Percentiles rank a stretch among this genome's conserved stretches.
Conservation (phyloP, 2,329 filamentous ascomycete species). For the Verticillium zaregamsianum region DNA sequence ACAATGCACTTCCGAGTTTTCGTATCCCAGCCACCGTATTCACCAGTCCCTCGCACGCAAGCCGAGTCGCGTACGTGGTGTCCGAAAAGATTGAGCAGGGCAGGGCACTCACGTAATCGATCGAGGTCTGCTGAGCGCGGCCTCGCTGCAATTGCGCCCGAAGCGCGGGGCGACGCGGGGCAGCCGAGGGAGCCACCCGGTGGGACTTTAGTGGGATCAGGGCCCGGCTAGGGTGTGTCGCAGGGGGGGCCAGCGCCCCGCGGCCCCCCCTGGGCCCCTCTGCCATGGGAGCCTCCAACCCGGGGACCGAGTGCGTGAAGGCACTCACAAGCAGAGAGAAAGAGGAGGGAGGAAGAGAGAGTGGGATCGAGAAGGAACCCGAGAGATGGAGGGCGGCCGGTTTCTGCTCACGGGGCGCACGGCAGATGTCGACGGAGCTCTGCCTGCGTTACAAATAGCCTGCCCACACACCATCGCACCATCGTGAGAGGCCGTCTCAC, state of each 20-base stretch:
- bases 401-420: not conserved
- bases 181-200: not conserved
- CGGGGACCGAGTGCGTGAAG: not conserved
- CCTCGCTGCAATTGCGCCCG: slow-evolving; percentile 1
- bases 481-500: not conserved
- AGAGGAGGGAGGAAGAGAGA: not conserved
- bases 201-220: not conserved
- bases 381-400: not conserved
- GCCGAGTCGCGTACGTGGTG: no score
- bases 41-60: no score
- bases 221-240: not conserved
- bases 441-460: not conserved
- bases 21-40: no score
- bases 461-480: not conserved
- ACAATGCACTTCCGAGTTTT: no score
- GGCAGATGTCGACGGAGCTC: not conserved
- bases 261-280: not conserved
- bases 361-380: not conserved
- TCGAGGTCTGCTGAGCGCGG: no score
- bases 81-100: no score
- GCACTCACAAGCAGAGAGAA: not conserved
- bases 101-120: no score
- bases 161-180: slow-evolving; percentile 3
- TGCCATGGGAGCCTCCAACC: not conserved
- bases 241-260: not conserved